Evolutionary conservation across 2,329 filamentous ascomycete genomes (phyloP).

Genomic region (Sporothrix pallida): DNA sequence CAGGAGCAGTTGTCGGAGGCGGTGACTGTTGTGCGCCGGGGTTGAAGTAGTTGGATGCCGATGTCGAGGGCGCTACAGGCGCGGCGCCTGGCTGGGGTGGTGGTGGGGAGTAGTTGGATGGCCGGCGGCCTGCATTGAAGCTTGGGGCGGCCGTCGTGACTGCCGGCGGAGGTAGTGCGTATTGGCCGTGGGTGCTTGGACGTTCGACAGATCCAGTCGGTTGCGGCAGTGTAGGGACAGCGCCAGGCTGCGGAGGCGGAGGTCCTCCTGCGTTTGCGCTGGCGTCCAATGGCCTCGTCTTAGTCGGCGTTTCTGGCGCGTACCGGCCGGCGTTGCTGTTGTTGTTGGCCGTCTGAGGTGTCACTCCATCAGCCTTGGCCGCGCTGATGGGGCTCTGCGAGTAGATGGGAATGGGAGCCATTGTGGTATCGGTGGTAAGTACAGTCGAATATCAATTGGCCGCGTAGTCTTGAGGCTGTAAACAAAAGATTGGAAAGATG

Average conservation of each 20-base stretch:
- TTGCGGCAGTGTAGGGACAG: slow-evolving; percentile 51
- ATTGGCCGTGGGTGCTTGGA: slow-evolving; percentile 42
- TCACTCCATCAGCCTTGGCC: slow-evolving; percentile 57
- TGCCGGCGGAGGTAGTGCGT: slow-evolving; percentile 53
- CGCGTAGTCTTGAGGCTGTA: background rate
- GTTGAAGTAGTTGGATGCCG: slow-evolving; percentile 48
- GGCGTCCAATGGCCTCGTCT: slow-evolving; percentile 25
- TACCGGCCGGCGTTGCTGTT: slow-evolving; percentile 36
- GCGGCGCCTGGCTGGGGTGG: slow-evolving; percentile 64
- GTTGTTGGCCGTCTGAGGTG: slow-evolving; percentile 50
- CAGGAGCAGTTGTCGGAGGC: slow-evolving; percentile 36
- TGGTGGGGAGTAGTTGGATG: slow-evolving; percentile 51
- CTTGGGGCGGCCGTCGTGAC: slow-evolving; percentile 40
- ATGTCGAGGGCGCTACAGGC: slow-evolving; percentile 50
- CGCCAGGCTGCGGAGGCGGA: slow-evolving; percentile 56
- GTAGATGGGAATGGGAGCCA: slow-evolving; percentile 67
- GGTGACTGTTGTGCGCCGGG: slow-evolving; percentile 38
- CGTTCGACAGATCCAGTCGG: slow-evolving; percentile 49
- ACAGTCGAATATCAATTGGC: background rate
- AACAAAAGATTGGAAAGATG: background rate
- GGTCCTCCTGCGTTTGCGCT: slow-evolving; percentile 43
- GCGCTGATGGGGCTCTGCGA: slow-evolving; percentile 64
- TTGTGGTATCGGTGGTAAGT: slow-evolving; percentile 40
- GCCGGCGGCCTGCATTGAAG: slow-evolving; percentile 32
- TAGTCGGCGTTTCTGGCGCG: slow-evolving; percentile 34